A percentile compares a stretch with the other conserved stretches of the same genome.
Conservation (phyloP, 2,329 filamentous ascomycete genomes). For the Cladophialophora psammophila region DNA sequence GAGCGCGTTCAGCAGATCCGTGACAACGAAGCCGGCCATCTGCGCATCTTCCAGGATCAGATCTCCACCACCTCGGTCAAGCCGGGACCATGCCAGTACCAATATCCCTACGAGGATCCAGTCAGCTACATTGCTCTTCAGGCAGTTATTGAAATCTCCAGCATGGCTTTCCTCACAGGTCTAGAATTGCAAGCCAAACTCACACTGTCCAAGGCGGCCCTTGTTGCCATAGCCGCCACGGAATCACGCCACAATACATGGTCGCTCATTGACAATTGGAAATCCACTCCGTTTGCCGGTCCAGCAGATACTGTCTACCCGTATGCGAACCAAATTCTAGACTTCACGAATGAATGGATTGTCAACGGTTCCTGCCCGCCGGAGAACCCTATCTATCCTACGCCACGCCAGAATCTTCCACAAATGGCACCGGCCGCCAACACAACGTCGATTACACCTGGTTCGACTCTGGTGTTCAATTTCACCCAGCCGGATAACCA, state of each 20-base stretch:
- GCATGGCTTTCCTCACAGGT: constrained; percentile 46
- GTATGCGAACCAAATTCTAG: constrained; percentile 54
- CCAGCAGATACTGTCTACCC: constrained; percentile 52
- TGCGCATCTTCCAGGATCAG: constrained; percentile 54
- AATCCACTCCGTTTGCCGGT: constrained; percentile 50
- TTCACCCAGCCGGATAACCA: constrained; percentile 41
- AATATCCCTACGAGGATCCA: constrained; percentile 41
- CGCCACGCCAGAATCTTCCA: constrained; percentile 48
- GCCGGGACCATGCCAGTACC: constrained; percentile 49
- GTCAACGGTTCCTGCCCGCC: constrained; percentile 47
- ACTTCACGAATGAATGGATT: constrained; percentile 47
- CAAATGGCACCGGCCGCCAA: constrained; percentile 43
- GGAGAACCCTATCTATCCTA: constrained; percentile 50
- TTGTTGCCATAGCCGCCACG: constrained; percentile 49
- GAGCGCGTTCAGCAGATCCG: constrained; percentile 52
- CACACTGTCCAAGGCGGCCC: constrained; percentile 47
- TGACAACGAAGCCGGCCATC: constrained; percentile 56
- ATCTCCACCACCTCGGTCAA: constrained; percentile 54
- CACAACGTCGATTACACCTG: constrained; percentile 44
- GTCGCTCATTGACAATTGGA: constrained; percentile 54
- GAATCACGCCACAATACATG: constrained; percentile 53
- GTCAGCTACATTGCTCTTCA: constrained; percentile 44
- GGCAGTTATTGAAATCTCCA: constrained; percentile 45
- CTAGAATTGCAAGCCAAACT: constrained; percentile 41
- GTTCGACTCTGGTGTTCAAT: constrained; percentile 44